phyloP scores from a whole-genome alignment of 495 filamentous ascomycete genomes.

The Neurospora sublineolata region DNA sequence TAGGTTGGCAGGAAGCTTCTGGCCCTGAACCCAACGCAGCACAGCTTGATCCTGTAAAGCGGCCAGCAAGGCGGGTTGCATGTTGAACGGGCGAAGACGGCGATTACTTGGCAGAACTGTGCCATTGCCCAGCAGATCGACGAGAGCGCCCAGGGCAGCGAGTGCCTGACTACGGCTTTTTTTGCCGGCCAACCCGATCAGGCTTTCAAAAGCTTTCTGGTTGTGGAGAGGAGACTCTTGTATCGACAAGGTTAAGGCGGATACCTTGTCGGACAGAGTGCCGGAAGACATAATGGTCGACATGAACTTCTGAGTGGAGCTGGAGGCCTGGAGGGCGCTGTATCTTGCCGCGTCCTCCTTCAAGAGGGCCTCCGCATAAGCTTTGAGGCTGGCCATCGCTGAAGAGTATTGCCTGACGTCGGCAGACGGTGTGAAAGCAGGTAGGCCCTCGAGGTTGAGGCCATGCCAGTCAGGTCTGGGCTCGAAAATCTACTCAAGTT shows the following conservation, averaged over 20 bases:
- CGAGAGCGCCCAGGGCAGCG: slow-evolving; percentile 79
- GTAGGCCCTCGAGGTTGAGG: slow-evolving; percentile 46
- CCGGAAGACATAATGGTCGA: slow-evolving; percentile 93
- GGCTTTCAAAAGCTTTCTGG: slow-evolving; percentile 70
- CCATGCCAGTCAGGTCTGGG: slow-evolving; percentile 83
- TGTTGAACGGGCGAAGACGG: slow-evolving; percentile 66
- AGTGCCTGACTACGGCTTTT: slow-evolving; percentile 87
- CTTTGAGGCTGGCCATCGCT: slow-evolving; percentile 59
- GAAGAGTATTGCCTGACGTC: slow-evolving; percentile 40
- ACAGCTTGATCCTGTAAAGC: slow-evolving; percentile 46
- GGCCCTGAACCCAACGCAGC: slow-evolving; percentile 50
- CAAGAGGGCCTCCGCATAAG: slow-evolving; percentile 61
- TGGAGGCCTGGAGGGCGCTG: slow-evolving; percentile 42
- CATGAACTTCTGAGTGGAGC: slow-evolving; percentile 86
- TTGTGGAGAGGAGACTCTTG: slow-evolving; percentile 95
- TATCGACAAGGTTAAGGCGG: slow-evolving; percentile 80
- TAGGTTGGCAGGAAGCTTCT: slow-evolving; percentile 57
- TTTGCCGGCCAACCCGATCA: slow-evolving; percentile 72
- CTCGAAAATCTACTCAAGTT: slow-evolving; percentile 47
- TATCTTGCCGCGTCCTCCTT: slow-evolving; percentile 55
- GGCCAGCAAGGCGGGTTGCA: slow-evolving; percentile 63
- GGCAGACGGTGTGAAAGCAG: slow-evolving; percentile 27
- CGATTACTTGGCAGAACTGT: slow-evolving; percentile 72
- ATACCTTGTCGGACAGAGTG: slow-evolving; percentile 93
- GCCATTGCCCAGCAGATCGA: slow-evolving; percentile 85